phyloP scores from a whole-genome alignment of 176 grass and related monocot species.

The Neostapfia colusana region DNA sequence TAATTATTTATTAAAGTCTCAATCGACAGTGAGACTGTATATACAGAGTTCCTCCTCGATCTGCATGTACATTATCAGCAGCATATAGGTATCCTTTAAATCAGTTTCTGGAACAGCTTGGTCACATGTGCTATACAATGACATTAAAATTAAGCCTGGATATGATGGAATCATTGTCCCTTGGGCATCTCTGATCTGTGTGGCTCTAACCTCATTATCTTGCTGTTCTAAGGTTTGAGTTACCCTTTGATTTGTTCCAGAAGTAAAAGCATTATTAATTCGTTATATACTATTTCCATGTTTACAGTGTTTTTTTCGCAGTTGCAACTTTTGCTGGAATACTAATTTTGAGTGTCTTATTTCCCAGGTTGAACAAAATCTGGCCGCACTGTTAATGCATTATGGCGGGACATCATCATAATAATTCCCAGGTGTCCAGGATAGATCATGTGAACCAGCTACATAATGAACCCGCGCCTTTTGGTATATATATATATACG shows the following conservation, averaged over 20 bases:
- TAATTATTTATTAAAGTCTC: neutral
- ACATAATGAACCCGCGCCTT: slow-evolving; percentile 46
- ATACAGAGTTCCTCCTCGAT: neutral
- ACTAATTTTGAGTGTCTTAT: slow-evolving; percentile 30
- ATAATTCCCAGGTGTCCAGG: slow-evolving; percentile 45
- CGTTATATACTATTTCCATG: neutral
- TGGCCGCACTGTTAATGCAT: slow-evolving; percentile 21
- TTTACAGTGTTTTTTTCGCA: neutral
- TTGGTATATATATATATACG: slow-evolving; percentile 41
- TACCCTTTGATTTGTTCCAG: slow-evolving; percentile 19
- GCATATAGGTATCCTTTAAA: neutral
- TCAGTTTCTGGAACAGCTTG: neutral
- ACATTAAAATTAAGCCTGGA: slow-evolving; percentile 24
- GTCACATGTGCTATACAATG: neutral
- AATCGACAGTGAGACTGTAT: slow-evolving; percentile 1
- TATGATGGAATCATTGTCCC: slow-evolving; percentile 28
- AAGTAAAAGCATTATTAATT: slow-evolving; percentile 25
- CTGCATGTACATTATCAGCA: neutral
- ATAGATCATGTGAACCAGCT: slow-evolving; percentile 44
- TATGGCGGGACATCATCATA: slow-evolving; percentile 51
- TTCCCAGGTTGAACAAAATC: slow-evolving; percentile 34
- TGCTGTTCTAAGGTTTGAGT: slow-evolving; percentile 38
- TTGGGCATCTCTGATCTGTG: slow-evolving; percentile 23
- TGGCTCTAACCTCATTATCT: slow-evolving; percentile 24
- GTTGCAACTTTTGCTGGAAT: slow-evolving; percentile 20